Evolutionary conservation across 2,329 filamentous ascomycete genomes (phyloP), one percentile per base, ranked within the genome.

Genomic region (Colletotrichum melonis): DNA sequence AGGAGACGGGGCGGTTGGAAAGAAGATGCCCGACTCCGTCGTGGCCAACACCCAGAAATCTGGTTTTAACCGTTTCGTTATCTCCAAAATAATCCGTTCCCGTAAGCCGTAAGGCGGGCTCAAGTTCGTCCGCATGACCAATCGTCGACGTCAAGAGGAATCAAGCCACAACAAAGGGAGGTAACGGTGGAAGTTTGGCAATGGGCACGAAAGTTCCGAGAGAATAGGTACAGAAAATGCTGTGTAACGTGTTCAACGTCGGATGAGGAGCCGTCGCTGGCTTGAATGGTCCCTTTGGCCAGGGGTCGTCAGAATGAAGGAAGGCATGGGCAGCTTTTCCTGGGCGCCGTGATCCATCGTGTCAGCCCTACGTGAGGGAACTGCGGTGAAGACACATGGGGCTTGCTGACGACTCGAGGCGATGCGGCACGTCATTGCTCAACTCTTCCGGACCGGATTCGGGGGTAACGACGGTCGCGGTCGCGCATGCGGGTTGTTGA

Each of bases 221-320:
- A 22, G 14, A 32, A 32, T 9, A 28, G 54, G 9, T 55, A 32
- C 59, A 14, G 54, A 7, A 52, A n/a, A 54, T n/a, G 54, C 26
- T 60, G 70, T 73, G 60, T 59, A 70, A 73, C 66, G 30, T 65
- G 70, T 73, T 55, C 55, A 70, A 73, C 66, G 30, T 65, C 52
- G 60, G 70, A 35, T 65, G 38, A 30, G 55, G 59, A 14, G 32
- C 66, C 32, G 32, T 22, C 4, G 14, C 19, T 49, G 42, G 38
- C 38, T 42, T 42, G 16, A 19, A 42, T 19, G 38, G 42, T 9
- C 8, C n/a, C 42, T 49, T 19, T 49, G 42, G 42, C 19, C 19
- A 49, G 16, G 46, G 24, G 66, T 28, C 11, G 49, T n/a, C 19
- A 24, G 3, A 28, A 55, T 30, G 60, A 65, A 62, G 55, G 28